These are phyloP conservation scores for Fusarium sp. DNA, from an alignment of 2,329 filamentous ascomycete species.

Conservation along the genomic window DNA sequence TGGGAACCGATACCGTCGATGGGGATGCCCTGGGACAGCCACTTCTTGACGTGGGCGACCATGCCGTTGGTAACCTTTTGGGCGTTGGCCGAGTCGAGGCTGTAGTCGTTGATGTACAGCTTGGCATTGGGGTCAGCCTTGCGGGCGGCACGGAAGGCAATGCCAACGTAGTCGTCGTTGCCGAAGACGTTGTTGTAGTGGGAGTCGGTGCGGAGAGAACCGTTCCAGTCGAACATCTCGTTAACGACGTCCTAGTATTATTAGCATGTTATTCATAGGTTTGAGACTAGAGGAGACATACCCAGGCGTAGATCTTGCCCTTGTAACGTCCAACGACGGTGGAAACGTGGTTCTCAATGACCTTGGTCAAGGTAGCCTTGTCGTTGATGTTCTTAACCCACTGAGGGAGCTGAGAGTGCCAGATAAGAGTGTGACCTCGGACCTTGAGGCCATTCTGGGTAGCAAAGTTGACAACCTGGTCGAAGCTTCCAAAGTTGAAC, in stretches of 20 bases:
- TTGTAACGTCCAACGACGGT: constrained; percentile 69
- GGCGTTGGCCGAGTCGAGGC: constrained; percentile 70
- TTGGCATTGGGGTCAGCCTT: constrained; percentile 75
- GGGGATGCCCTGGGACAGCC: constrained; percentile 67
- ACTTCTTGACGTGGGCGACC: constrained; percentile 71
- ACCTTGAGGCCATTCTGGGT: constrained; percentile 63
- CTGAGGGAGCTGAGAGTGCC: constrained; percentile 70
- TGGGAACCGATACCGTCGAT: constrained; percentile 69
- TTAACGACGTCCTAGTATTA: constrained; percentile 69
- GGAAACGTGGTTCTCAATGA: constrained; percentile 71
- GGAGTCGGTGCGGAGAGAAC: constrained; percentile 64
- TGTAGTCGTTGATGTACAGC: constrained; percentile 83
- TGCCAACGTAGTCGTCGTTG: constrained; percentile 76
- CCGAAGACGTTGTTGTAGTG: constrained; percentile 77
- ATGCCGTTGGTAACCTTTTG: constrained; percentile 70
- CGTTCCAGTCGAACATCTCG: constrained; percentile 74
- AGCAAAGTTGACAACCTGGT: constrained; percentile 72
- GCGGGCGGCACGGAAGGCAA: constrained; percentile 77
- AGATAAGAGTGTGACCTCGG: constrained; percentile 75
- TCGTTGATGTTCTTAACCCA: constrained; percentile 71
- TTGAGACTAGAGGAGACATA: background rate
- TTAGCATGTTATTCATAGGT: background rate
- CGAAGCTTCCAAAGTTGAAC: constrained; percentile 70
- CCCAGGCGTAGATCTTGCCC: constrained; percentile 64
- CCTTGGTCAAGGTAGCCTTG: constrained; percentile 62